A percentile compares a stretch with the other conserved stretches of the same genome.
phyloP scores from a whole-genome alignment of 257 asterid genomes.

The Scutellaria galericulata region DNA sequence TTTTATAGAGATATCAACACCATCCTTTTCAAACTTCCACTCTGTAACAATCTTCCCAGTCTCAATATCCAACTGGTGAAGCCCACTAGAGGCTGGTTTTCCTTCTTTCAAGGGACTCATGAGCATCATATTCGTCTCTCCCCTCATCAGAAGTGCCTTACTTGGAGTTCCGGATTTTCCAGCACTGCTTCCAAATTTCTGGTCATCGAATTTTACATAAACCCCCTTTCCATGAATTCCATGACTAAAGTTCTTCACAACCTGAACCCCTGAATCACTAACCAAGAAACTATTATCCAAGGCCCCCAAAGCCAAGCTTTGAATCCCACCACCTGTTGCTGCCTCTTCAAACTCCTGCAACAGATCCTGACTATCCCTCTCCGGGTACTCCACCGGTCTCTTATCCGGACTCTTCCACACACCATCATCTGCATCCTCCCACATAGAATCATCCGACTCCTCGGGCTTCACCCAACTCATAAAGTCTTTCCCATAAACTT shows the following conservation, averaged over 20 bases:
- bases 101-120: constrained; percentile 90
- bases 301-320: constrained; percentile 96
- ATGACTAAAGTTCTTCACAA: constrained; percentile 95
- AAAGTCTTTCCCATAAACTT: constrained; percentile 87
- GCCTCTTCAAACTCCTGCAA: constrained; percentile 94
- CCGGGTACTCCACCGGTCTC: constrained; percentile 45
- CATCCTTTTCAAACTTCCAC: constrained; percentile 96
- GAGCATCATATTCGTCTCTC: constrained; percentile 95
- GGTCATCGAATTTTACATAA: constrained; percentile 72
- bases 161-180: constrained; percentile 65
- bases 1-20: constrained; percentile 80
- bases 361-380: constrained; percentile 74
- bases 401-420: constrained; percentile 69
- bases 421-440: constrained; percentile 96
- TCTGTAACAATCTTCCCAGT: constrained; percentile 92
- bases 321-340: constrained; percentile 82
- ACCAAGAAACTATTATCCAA: constrained; percentile 94
- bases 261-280: constrained; percentile 90
- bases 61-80: constrained; percentile 94
- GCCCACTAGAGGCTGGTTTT: constrained; percentile 69
- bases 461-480: constrained; percentile 91
- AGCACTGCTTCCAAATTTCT: constrained; percentile 48
- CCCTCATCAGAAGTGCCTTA: constrained; percentile 92
- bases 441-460: constrained; percentile 85
- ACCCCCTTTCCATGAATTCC: constrained; percentile 99